phyloP scores from a whole-genome alignment of 1,284 basidiomycete species.

The Tylopilus sp. region DNA sequence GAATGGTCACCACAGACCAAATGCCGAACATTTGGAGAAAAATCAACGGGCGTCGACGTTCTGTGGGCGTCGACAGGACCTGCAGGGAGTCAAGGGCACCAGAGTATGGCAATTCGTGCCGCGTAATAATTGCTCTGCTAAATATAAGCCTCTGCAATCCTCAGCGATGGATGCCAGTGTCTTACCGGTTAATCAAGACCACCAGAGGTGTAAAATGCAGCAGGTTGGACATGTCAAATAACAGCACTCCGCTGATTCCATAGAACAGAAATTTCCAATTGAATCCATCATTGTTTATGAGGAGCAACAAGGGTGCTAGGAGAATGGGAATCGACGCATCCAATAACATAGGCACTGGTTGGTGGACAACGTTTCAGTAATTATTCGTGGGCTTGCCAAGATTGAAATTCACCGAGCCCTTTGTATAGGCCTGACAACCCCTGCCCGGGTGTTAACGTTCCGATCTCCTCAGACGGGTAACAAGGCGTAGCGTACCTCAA shows the following conservation, averaged over 20 bases:
- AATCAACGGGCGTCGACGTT: conserved; percentile 82
- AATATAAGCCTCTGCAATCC: conserved; percentile 3
- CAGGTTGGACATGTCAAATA: conserved; percentile 74
- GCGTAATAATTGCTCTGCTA: conserved; percentile 85
- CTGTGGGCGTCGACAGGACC: conserved; percentile 84
- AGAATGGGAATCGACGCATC: conserved; percentile 59
- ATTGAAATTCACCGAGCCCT: conserved; percentile 72
- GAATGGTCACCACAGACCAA: conserved; percentile 72
- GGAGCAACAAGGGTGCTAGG: conserved; percentile 64
- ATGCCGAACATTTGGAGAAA: conserved; percentile 91
- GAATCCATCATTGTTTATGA: conserved; percentile 63
- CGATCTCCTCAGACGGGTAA: neutral
- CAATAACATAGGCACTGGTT: conserved; percentile 76
- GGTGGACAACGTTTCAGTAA: conserved; percentile 13
- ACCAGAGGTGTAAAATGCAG: conserved; percentile 81
- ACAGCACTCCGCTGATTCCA: conserved; percentile 56
- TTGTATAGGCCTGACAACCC: conserved; percentile 86
- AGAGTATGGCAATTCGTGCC: conserved; percentile 81
- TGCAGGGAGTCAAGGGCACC: conserved; percentile 71
- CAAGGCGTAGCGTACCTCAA: conserved; percentile 67
- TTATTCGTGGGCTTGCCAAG: conserved; percentile 3
- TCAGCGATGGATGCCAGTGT: conserved; percentile 11
- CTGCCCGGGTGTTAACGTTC: conserved; percentile 52
- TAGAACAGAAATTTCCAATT: conserved; percentile 39
- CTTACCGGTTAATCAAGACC: conserved; percentile 84